Percentiles rank a stretch among this genome's conserved stretches.
phyloP scores from a whole-genome alignment of 345 rosid genomes.

The Aurinia saxatilis region DNA sequence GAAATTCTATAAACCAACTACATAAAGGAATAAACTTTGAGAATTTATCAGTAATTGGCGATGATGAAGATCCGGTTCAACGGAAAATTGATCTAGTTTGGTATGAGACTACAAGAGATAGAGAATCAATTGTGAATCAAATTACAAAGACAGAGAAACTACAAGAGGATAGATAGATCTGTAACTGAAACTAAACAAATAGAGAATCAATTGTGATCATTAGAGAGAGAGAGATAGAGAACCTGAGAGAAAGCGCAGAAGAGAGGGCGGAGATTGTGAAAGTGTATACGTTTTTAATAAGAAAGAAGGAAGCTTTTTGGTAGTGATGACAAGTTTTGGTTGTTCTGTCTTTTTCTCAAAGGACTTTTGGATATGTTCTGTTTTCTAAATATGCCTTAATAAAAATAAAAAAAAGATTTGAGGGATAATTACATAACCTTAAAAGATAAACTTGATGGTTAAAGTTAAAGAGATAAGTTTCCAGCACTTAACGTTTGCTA shows the following conservation, averaged over 20 bases:
- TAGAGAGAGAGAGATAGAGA: slow-evolving; percentile 5
- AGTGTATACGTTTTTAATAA: slow-evolving; percentile 9
- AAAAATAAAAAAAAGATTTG: too few species aligned
- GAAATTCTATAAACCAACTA: background rate
- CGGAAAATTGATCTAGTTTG: too few species aligned
- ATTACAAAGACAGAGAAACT: background rate
- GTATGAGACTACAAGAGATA: too few species aligned
- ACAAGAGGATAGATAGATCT: slow-evolving; percentile 16
- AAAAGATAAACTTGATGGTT: too few species aligned
- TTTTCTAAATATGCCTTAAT: too few species aligned
- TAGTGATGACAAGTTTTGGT: background rate
- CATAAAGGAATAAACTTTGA: background rate
- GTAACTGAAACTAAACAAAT: background rate
- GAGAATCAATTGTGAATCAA: background rate
- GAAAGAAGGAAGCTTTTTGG: background rate
- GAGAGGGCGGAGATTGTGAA: background rate
- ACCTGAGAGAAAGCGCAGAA: slow-evolving; percentile 1
- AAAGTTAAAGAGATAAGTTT: too few species aligned
- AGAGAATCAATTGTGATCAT: background rate
- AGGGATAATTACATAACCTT: too few species aligned
- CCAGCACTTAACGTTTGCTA: too few species aligned
- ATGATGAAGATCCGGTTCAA: slow-evolving; percentile 10
- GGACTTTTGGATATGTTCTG: too few species aligned
- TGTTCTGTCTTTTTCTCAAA: slow-evolving; percentile 2
- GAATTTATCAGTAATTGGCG: background rate